Base-by-base conservation (phyloP, 306 rosid genomes). In the Ammopiptanthus mongolicus region DNA sequence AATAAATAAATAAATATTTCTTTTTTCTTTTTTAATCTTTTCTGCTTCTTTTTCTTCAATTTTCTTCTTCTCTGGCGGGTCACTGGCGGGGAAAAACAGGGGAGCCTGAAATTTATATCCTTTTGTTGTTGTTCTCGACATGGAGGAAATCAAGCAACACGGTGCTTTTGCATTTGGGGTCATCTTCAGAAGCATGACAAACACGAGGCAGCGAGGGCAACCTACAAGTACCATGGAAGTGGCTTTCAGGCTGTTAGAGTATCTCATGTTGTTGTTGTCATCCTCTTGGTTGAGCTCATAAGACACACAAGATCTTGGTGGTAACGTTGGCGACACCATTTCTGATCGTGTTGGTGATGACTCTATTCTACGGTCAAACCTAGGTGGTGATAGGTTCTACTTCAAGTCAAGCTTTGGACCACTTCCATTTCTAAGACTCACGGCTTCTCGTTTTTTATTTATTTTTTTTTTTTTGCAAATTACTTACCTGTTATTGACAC, bases 121-220 rank as follows among this genome's bases (percentile, higher is more conserved):
- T 84, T 77, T 36, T 22, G 36, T 22, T 53, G 61, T 63, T 74
- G 79, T 60, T 74, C 73, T 74, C 51, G 67, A 87, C 89, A 36
- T 91, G 96, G 75, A 91, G 91, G 58, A 95, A 85, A 73, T 95
- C 97, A 3, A 95, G 97, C 86, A 95, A 82, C 70, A 95, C 99
- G n/a, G 99, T 92, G 89, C 93, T 95, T 80, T 88, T 87, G 86
- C 99, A 95, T 62, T 92, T 95, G 0, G 97, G 97, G 18, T 95
- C 99, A 29, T 85, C 84, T 44, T 95, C 96, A 0, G 97, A 88
- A 95, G 97, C 99, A 95, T 95, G 22, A 95, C 99, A 28, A 90
- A 95, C 97, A 95, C 87, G 65, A 95, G 97, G 76, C 99, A 95
- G 34, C 97, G 87, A 0, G 97, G 99, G 51, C 99, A 95, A 0